Base-by-base conservation (phyloP, 441 rosid species). In the Macaranga tanarius region DNA sequence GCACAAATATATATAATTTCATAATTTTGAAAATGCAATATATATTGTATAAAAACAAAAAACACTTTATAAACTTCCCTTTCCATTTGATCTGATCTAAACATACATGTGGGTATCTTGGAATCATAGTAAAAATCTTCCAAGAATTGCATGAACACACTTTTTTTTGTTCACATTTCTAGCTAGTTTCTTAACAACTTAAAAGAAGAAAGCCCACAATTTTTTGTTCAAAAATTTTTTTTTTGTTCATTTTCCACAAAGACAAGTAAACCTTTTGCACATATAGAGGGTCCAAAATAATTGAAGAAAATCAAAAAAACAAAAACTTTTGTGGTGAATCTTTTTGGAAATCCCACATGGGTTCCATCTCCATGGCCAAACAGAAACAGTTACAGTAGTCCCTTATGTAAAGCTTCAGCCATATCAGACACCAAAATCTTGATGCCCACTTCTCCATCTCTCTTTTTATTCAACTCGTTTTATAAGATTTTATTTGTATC, bases 351-450 rank as follows among this genome's bases (percentile, higher is more conserved):
- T 42, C 10, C 22, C 42, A 56, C 17, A 34, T 45, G 38, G 26
- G 3, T 10, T 22, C n/a, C 13, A 51, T 47, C 16, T 47, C 54
- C 54, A 48, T 48, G 54, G 54, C 54, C 54, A 48, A 48, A 48
- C 16, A 16, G 1, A 48, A 48, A 48, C 16, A 16, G 1, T 34
- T 34, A 34, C 38, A 34, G 38, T 34, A 5, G 38, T 42, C 47
- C 8, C 47, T 42, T 10, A 42, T 42, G 47, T 42, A 7, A 7
- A 17, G 15, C 38, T 34, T 34, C 38, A 51, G 38, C 50, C 25
- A 26, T 55, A 62, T 62, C 44, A 69, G 79, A 73, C 76, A 75
- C 73, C 76, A 63, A 71, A 76, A 76, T 76, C 77, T 67, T 15
- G 71, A 50, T 65, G 19, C 69, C 77, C 79, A 47, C 73, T 67